Evolutionary conservation across 768 basidiomycete genomes (phyloP).

Genomic region (Crucibulum laeve): DNA sequence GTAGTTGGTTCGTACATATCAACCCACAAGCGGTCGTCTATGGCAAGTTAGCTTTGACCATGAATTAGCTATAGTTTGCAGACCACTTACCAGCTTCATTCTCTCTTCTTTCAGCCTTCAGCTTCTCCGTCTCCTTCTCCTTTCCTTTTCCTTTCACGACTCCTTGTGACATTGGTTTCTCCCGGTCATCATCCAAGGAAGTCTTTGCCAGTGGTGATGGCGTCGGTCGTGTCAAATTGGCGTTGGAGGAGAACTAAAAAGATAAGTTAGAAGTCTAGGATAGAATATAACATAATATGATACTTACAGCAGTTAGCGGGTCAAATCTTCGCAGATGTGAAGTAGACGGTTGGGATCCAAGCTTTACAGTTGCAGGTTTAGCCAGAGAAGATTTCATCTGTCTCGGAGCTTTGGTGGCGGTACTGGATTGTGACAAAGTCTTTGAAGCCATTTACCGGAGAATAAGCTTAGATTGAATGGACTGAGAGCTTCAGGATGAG

Average conservation of each 20-base stretch:
- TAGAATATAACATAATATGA: neutral
- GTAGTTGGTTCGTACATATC: conserved; percentile 59
- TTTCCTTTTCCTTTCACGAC: conserved; percentile 4
- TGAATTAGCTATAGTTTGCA: neutral
- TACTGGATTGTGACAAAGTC: no score
- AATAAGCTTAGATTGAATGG: no score
- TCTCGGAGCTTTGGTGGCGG: neutral
- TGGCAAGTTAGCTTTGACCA: neutral
- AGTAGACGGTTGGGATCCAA: conserved; percentile 1
- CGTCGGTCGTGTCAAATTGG: neutral
- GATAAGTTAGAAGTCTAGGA: neutral
- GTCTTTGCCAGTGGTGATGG: neutral
- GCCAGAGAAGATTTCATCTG: neutral
- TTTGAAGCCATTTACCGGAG: no score
- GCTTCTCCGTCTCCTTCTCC: neutral
- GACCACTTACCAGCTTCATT: conserved; percentile 1
- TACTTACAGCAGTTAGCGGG: conserved; percentile 28
- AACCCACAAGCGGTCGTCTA: conserved; percentile 50
- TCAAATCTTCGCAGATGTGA: conserved; percentile 19
- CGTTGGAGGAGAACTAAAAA: neutral
- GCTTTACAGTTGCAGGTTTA: neutral
- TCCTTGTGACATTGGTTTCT: neutral
- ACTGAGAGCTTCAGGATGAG: no score
- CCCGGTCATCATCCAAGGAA: neutral
- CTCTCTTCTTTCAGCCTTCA: neutral